phyloP scores from a whole-genome alignment of 441 rosid species.

The Erysimum pusillum region DNA sequence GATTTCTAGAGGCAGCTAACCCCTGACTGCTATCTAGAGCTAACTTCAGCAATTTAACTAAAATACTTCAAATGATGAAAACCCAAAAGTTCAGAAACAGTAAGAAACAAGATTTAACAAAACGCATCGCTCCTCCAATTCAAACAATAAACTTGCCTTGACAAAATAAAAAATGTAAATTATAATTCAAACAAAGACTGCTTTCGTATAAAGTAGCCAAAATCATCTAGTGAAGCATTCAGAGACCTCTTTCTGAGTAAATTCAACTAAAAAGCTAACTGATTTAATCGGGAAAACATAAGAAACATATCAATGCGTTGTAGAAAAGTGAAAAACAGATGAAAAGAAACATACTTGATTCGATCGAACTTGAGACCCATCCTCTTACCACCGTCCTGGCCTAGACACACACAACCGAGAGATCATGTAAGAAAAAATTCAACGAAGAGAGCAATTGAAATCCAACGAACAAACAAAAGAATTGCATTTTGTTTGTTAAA shows the following conservation, averaged over 20 bases:
- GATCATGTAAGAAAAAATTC: background rate
- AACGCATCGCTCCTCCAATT: background rate
- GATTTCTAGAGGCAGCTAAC: conserved; percentile 6
- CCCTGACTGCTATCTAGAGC: background rate
- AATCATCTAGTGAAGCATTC: background rate
- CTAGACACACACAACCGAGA: conserved; percentile 46
- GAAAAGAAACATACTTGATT: conserved; percentile 62
- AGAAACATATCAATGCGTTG: background rate
- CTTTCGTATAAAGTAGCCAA: background rate
- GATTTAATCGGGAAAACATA: background rate
- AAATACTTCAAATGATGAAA: conserved; percentile 7
- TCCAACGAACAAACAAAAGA: background rate
- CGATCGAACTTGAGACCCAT: conserved; percentile 86
- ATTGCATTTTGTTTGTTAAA: background rate
- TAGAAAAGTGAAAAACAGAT: background rate
- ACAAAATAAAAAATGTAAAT: background rate
- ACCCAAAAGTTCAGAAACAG: background rate
- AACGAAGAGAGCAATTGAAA: conserved; percentile 14
- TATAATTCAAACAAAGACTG: background rate
- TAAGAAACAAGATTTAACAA: background rate
- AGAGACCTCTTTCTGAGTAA: conserved; percentile 12
- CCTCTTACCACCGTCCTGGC: conserved; percentile 85
- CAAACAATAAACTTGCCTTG: background rate
- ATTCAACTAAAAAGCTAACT: conserved; percentile 6
- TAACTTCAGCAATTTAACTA: background rate